These are phyloP conservation scores for Nymphaea thermarum DNA, from an alignment of 164 flowering plant genomes.

Conservation along the genomic window DNA sequence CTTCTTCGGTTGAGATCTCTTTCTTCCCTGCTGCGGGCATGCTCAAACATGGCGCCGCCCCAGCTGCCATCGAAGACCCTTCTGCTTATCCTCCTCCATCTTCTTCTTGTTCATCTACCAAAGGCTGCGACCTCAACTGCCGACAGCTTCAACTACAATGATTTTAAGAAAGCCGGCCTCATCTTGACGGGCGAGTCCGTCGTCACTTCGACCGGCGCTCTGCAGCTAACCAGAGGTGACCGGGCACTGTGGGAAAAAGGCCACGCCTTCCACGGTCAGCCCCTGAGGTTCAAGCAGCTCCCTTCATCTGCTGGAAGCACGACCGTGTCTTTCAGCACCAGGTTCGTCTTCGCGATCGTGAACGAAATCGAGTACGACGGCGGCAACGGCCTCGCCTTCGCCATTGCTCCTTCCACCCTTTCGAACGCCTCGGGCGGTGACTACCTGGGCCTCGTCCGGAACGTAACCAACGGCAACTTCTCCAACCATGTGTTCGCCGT, in stretches of 20 bases:
- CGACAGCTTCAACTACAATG: neutral
- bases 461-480: slow-evolving; percentile 5
- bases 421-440: slow-evolving; percentile 1
- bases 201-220: neutral
- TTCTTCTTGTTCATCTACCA: neutral
- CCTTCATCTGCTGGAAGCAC: neutral
- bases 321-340: slow-evolving; percentile 11
- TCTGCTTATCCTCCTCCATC: neutral
- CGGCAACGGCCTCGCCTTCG: slow-evolving; percentile 14
- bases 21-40: too few species aligned
- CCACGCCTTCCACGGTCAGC: neutral
- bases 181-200: neutral
- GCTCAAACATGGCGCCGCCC: too few species aligned
- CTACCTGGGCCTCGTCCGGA: slow-evolving; percentile 11
- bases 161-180: neutral
- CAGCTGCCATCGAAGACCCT: too few species aligned
- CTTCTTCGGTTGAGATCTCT: too few species aligned
- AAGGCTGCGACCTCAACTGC: neutral
- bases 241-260: neutral
- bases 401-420: slow-evolving; percentile 6
- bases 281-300: neutral
- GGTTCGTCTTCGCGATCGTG: slow-evolving; percentile 11
- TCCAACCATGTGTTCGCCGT: slow-evolving; percentile 8
- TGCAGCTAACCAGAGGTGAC: neutral
- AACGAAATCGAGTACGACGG: slow-evolving; percentile 3